These are phyloP conservation scores for Alternaria infectoria DNA, from an alignment of 2,329 filamentous ascomycete genomes.

Conservation along the genomic window DNA sequence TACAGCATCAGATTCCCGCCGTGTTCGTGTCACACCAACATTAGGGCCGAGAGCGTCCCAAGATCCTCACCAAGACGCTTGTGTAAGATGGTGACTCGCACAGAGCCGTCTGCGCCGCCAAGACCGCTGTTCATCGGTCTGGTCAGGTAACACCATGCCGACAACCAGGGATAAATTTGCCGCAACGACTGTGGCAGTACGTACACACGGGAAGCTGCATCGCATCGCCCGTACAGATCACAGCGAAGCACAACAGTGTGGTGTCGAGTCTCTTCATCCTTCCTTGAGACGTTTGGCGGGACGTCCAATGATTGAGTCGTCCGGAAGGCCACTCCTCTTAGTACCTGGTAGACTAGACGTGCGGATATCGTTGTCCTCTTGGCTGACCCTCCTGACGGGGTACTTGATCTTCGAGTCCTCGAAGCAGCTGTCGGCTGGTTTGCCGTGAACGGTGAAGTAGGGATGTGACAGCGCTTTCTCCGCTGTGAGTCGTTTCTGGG, in stretches of 20 bases:
- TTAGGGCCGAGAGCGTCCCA: background rate
- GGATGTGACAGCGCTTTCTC: slow-evolving; percentile 87
- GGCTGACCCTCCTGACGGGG: slow-evolving; percentile 85
- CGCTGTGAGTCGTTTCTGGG: slow-evolving; percentile 84
- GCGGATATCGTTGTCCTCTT: slow-evolving; percentile 96
- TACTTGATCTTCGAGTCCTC: slow-evolving; percentile 89
- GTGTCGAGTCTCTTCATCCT: slow-evolving; percentile 29
- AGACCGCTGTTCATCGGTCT: background rate
- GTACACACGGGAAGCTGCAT: slow-evolving; percentile 11
- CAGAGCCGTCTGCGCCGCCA: slow-evolving; percentile 4
- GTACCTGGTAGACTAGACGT: slow-evolving; percentile 88
- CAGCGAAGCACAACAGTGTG: background rate
- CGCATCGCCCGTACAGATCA: background rate
- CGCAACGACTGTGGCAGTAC: slow-evolving; percentile 1
- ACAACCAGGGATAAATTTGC: slow-evolving; percentile 7
- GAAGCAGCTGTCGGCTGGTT: slow-evolving; percentile 83
- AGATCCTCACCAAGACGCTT: background rate
- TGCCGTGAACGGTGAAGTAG: slow-evolving; percentile 72
- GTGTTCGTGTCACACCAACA: slow-evolving; percentile 2
- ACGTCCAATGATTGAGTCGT: slow-evolving; percentile 72
- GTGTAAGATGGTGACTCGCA: slow-evolving; percentile 9
- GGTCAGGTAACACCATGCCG: slow-evolving; percentile 1
- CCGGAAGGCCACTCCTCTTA: slow-evolving; percentile 83
- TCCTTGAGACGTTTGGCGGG: slow-evolving; percentile 63
- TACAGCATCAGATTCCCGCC: slow-evolving; percentile 2